Evolutionary conservation across 2,329 filamentous ascomycete species (phyloP), one percentile per base, ranked within the genome.

Genomic region (Fusarium camptoceras): DNA sequence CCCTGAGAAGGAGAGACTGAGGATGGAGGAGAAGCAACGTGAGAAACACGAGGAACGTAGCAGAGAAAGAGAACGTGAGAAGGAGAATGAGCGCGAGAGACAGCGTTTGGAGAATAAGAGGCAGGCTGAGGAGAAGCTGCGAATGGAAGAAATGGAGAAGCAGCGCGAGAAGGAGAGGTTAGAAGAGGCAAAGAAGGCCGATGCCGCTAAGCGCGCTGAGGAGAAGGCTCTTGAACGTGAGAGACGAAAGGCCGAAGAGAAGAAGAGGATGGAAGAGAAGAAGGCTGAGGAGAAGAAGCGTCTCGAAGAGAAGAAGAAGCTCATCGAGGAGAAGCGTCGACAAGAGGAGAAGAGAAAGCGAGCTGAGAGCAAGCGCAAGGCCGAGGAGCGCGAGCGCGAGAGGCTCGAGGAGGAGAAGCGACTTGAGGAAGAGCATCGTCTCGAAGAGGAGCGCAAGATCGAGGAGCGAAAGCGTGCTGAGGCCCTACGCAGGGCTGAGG

Each of bases 1-100:
- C 47, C 60, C 58, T 0, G 60, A 64, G 48, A 64, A 64, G 49
- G 60, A 64, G 60, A 63, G 41, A 18, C n/a, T 63, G 20, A 64
- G 20, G 60, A 43, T 48, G 42, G 18, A 56, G 6, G 60, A 64
- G n/a, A 48, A 34, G 25, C 39, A 64, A n/a, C 37, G 51, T 6
- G 20, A 46, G 31, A 64, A 39, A 6, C 59, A 64, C 9, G 61
- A 64, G 39, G 49, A 58, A n/a, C 41, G 59, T 2, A 39, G 46
- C 8, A 64, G 50, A 41, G 61, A 64, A n/a, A 22, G 59, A 11
- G 61, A 64, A 42, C 51, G 59, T 5, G 59, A 64, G n/a, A 64
- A 64, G 39, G 61, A 64, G 28, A 64, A 64, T 14, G 61, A 64
- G 22, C 46, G 59, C 6, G 51, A 64, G 41, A 43, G 59, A 22